A percentile compares a stretch with the other conserved stretches of the same genome.
These are phyloP conservation scores for Diacronema lutheri DNA, from an alignment of 78 protist species.

Conservation along the genomic window DNA sequence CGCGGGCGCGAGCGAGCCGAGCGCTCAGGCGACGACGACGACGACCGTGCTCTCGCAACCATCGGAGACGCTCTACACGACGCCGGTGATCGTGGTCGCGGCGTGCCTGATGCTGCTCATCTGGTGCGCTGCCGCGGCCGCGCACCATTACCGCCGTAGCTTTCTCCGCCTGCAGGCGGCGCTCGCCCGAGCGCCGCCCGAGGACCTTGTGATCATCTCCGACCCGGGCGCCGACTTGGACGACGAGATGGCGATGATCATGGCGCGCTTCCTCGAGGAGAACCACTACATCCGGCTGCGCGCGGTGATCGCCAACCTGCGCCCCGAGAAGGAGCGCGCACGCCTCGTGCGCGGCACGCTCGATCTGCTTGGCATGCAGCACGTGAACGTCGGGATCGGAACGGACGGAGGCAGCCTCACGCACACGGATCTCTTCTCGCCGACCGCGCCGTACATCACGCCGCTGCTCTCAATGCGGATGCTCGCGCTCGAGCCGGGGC, in stretches of 20 bases:
- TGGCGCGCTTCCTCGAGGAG: not conserved
- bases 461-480: not conserved
- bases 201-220: no score
- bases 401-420: not conserved
- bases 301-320: not conserved
- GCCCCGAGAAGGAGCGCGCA: not conserved
- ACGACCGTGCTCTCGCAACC: no score
- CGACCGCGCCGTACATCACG: not conserved
- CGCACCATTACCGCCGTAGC: no score
- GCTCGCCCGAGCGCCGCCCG: no score
- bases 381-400: not conserved
- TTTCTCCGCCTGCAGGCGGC: no score
- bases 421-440: not conserved
- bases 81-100: no score
- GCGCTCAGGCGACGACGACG: no score
- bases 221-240: not conserved
- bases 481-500: not conserved
- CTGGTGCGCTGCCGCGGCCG: no score
- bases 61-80: no score
- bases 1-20: no score
- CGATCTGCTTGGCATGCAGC: not conserved
- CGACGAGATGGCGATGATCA: not conserved
- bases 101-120: no score
- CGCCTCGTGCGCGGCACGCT: not conserved
- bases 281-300: no score